These are phyloP conservation scores for Hymenoscyphus infarciens DNA, from an alignment of 2,329 filamentous ascomycete species.

Conservation along the genomic window DNA sequence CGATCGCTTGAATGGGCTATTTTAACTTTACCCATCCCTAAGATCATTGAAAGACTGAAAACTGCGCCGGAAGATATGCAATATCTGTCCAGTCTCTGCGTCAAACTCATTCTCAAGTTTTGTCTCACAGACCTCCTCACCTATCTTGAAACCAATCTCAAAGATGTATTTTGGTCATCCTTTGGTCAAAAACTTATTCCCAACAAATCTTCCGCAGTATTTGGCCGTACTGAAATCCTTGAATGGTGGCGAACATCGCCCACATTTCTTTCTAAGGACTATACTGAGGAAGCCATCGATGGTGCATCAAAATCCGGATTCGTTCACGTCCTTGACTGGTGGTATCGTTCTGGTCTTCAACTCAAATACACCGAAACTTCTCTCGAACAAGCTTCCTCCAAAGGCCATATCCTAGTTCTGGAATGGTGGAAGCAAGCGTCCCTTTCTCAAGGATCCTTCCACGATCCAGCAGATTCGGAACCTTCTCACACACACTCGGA, in stretches of 20 bases:
- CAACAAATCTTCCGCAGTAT: slow-evolving; percentile 83
- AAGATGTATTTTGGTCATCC: slow-evolving; percentile 80
- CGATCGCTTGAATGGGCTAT: slow-evolving; percentile 82
- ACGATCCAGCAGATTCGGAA: slow-evolving; percentile 20
- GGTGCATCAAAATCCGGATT: slow-evolving; percentile 83
- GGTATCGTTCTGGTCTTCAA: slow-evolving; percentile 75
- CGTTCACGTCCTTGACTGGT: slow-evolving; percentile 84
- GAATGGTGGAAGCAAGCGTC: slow-evolving; percentile 87
- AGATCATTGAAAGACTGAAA: slow-evolving; percentile 72
- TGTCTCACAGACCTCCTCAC: slow-evolving; percentile 74
- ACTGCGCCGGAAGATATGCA: slow-evolving; percentile 65
- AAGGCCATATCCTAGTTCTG: slow-evolving; percentile 79
- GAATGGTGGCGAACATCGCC: slow-evolving; percentile 88
- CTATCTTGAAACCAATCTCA: slow-evolving; percentile 63
- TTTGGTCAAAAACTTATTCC: slow-evolving; percentile 79
- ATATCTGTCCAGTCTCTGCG: slow-evolving; percentile 73
- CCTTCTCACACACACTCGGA: slow-evolving; percentile 18
- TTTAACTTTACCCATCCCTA: slow-evolving; percentile 64
- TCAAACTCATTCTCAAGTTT: slow-evolving; percentile 90
- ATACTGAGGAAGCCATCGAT: slow-evolving; percentile 72
- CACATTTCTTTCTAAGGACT: slow-evolving; percentile 81
- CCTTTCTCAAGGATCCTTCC: slow-evolving; percentile 50
- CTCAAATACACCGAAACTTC: slow-evolving; percentile 84
- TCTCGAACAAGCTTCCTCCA: slow-evolving; percentile 80
- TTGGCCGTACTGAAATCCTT: slow-evolving; percentile 77